Evolutionary conservation across 768 basidiomycete genomes (phyloP), one percentile per base, ranked within the genome.

Genomic region (Panellus pusillus): DNA sequence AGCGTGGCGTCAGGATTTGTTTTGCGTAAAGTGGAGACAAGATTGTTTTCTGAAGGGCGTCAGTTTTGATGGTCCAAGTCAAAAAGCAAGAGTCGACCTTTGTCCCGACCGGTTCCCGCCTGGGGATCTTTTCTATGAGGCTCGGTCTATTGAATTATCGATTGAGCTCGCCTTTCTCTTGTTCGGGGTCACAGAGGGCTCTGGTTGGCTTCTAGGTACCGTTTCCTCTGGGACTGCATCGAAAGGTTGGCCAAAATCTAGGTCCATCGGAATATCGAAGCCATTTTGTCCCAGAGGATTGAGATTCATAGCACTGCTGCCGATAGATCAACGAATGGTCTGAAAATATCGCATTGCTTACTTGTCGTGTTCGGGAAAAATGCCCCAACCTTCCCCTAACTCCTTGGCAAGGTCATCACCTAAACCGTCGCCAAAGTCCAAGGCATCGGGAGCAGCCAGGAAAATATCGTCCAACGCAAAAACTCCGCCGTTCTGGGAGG

Each of bases 361-460:
- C 63, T 49, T 58, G 60, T 63, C 57, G 52, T 52, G 61, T 36
- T 49, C 55, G 8, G 70, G 69, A 41, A 71, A 73, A 18, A 53
- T 64, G 17, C 77, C 81, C 88, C 89, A 91, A 19, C 76, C 83
- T 61, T 83, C 82, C 28, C 89, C 90, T 3, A 92, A 74, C 61
- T 92, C 89, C 56, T 75, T 77, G 8, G 86, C 87, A 24, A 92
- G 71, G 61, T 91, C 90, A 42, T 89, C 88, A 4, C 84, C 87
- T 15, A 91, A 68, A 18, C 78, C 83, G 7, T 74, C 79, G n/a
- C 70, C 79, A 15, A 85, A 63, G 55, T 82, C 87, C 19, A 84
- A 62, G 18, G 74, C 83, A 49, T 82, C 87, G 17, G 78, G 75
- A 9, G 74, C 68, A 2, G 63, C 70, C 47, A 86, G 77, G 36